These are phyloP conservation scores for Trapa bicornis DNA, from an alignment of 345 rosid genomes.

Conservation along the genomic window DNA sequence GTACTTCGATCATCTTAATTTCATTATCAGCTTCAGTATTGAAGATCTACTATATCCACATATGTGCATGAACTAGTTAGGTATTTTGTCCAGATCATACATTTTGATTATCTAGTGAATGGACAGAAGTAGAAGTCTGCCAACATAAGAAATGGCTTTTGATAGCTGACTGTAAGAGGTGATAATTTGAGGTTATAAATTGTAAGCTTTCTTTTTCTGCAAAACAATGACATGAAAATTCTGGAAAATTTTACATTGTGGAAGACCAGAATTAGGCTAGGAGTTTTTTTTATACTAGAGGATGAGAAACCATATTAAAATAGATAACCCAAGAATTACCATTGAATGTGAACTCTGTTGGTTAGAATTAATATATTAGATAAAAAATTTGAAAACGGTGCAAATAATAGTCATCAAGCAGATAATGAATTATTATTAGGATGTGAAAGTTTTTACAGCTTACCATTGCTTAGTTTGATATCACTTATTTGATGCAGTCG, in stretches of 20 bases:
- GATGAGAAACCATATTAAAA: neutral
- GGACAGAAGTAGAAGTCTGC: neutral
- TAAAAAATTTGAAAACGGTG: neutral
- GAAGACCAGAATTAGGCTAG: neutral
- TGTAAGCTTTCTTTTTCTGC: neutral
- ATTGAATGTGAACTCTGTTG: neutral
- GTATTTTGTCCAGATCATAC: neutral
- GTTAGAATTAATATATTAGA: neutral
- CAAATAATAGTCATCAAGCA: neutral
- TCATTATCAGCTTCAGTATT: neutral
- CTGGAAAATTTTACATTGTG: neutral
- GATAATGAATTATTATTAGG: neutral
- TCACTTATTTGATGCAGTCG: slow-evolving; percentile 47
- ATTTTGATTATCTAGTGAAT: too few relatives aligned
- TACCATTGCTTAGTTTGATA: slow-evolving; percentile 1
- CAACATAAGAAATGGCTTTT: neutral
- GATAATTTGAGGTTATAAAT: neutral
- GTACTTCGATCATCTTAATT: neutral
- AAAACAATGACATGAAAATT: neutral
- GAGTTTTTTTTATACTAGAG: neutral
- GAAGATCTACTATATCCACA: neutral
- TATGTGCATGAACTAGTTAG: neutral
- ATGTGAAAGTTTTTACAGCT: neutral
- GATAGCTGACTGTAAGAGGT: too few relatives aligned
- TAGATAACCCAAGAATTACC: neutral